Conservation (phyloP, 768 basidiomycete genomes). For the Chalciporus pseudorubinellus region DNA sequence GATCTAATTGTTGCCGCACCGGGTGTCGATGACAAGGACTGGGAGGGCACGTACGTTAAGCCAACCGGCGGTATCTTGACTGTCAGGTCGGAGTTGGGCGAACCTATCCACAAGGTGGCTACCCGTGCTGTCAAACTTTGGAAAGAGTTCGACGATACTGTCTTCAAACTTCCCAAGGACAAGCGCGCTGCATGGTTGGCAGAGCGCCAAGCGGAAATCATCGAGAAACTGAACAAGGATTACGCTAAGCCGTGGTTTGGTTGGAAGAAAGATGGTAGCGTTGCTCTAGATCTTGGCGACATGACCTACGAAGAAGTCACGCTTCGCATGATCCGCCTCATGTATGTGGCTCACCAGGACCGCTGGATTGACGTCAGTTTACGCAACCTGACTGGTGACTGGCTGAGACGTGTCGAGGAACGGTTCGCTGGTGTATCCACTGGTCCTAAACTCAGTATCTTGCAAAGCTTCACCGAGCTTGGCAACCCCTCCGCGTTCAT, state of each 20-base stretch:
- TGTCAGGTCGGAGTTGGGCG: slow-evolving; percentile 95
- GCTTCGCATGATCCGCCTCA: slow-evolving; percentile 86
- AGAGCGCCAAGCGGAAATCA: slow-evolving; percentile 85
- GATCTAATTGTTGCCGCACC: slow-evolving; percentile 91
- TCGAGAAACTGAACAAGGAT: slow-evolving; percentile 89
- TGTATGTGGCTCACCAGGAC: slow-evolving; percentile 88
- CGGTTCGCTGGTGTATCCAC: slow-evolving; percentile 90
- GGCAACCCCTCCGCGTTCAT: slow-evolving; percentile 81
- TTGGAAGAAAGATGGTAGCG: slow-evolving; percentile 86
- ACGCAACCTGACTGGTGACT: slow-evolving; percentile 93
- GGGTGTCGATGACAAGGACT: slow-evolving; percentile 86
- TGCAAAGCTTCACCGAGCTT: slow-evolving; percentile 80
- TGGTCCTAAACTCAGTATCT: slow-evolving; percentile 74
- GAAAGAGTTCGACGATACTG: slow-evolving; percentile 97
- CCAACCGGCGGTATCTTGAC: slow-evolving; percentile 96
- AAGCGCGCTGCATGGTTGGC: slow-evolving; percentile 87
- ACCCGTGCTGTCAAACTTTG: slow-evolving; percentile 96
- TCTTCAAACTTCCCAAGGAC: slow-evolving; percentile 95
- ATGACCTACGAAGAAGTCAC: slow-evolving; percentile 99
- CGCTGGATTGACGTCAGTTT: slow-evolving; percentile 93
- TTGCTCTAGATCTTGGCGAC: slow-evolving; percentile 84
- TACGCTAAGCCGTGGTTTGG: slow-evolving; percentile 98
- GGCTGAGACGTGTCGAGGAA: slow-evolving; percentile 94
- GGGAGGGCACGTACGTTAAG: slow-evolving; percentile 94
- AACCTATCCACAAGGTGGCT: slow-evolving; percentile 99